Conservation (phyloP, 768 basidiomycete genomes). For the Lactarius quietus region DNA sequence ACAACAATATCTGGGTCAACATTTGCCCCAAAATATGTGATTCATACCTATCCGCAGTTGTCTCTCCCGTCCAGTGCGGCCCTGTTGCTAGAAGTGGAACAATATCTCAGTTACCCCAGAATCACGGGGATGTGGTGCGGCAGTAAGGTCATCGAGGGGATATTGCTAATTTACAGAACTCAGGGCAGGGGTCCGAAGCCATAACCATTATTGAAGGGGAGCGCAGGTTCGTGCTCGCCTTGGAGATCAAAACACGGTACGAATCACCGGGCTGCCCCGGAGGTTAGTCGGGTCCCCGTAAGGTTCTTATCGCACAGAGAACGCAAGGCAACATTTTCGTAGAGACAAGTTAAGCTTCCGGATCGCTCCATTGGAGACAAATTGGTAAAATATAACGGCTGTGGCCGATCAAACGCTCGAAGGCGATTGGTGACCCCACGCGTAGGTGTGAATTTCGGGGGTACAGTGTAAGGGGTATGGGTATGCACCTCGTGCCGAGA, state of each 20-base stretch:
- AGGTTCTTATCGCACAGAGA: background rate
- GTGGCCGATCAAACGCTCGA: background rate
- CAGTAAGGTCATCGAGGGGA: background rate
- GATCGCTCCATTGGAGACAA: background rate
- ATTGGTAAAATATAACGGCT: background rate
- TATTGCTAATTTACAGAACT: background rate
- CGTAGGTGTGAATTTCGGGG: background rate
- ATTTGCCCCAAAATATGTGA: background rate
- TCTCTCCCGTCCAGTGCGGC: background rate
- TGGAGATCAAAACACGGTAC: background rate
- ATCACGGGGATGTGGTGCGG: background rate
- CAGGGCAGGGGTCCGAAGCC: background rate
- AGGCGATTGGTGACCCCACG: background rate
- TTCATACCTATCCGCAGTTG: background rate
- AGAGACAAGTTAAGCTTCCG: background rate
- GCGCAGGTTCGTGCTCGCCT: background rate
- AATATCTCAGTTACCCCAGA: background rate
- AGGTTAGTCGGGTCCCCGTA: background rate
- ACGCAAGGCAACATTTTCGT: background rate
- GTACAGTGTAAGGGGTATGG: constrained; percentile 3
- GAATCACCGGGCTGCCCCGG: background rate
- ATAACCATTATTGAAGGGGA: background rate
- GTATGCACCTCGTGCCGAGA: constrained; percentile 7
- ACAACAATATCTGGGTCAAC: background rate
- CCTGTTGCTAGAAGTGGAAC: background rate